Base-by-base conservation (phyloP, 129 eudicot genomes). In the Erigeron canadensis region DNA sequence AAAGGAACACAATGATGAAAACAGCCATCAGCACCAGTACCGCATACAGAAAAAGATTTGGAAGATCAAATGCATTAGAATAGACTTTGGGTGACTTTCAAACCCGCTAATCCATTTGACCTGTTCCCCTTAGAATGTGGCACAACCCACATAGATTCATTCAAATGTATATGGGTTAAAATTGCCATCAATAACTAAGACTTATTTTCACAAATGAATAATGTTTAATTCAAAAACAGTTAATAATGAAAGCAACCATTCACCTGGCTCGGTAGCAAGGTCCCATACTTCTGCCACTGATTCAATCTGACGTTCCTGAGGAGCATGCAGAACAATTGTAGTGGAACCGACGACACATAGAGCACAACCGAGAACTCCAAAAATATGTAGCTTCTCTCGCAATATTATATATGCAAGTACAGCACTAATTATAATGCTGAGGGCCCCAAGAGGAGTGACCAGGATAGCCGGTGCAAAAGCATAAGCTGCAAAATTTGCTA, bases 391-490 rank as follows among this genome's bases (percentile, higher is more conserved):
- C 6, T 54, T 88, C 81, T 85, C 95, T 55, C 82, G 82, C 74
- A 88, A 79, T 57, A 88, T 73, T 68, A 85, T 75, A 55, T 85
- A 87, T 43, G 95, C 95, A 75, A 88, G 76, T 13, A 88, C 91
- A 65, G 95, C 88, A 74, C 95, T 88, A 63, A 85, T 82, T 54
- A 85, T 85, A 10, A 88, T 88, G 74, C 90, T 88, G 57, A 88
- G 78, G 39, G 95, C 95, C 21, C 95, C 95, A 65, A 88, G 85
- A 60, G 95, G 95, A 6, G 95, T 80, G 70, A 88, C 88, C 18
- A 85, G 83, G 23, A 88, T 83, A 43, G 95, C 90, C 39, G 95
- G 91, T 60, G 95, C 95, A 83, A 85, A 88, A 23, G 91, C 95
- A 77, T 88, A 88, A 13, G 95, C 95, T 66, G 82, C 95, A 76